Base-by-base conservation (phyloP, 1,284 basidiomycete genomes). In the Cryptococcus wingfieldii region DNA sequence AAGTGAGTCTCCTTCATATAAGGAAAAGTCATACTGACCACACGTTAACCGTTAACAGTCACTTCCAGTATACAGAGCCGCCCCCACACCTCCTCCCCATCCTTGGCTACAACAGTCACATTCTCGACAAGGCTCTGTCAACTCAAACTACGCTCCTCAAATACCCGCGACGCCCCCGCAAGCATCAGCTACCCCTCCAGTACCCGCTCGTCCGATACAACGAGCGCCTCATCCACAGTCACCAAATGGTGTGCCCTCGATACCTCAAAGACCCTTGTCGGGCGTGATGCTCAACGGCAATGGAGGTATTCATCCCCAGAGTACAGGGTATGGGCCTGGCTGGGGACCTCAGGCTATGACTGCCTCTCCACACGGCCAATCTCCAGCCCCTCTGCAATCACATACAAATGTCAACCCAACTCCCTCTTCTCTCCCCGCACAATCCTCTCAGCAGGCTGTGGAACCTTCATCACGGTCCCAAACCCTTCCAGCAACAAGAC, bases 31-130 rank as follows among this genome's bases (percentile, higher is more conserved):
- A 6, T 6, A 38, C 23, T 47, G 23, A 37, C 18, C 47, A n/a
- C 7, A 19, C 10, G 42, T 37, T 4, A 41, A 7, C 25, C 10
- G 42, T 37, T 4, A 41, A 7, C 25, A 70, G 62, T 31, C 39
- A 13, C 58, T 72, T 16, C 72, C 70, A 0, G 63, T 65, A 43
- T 74, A 72, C 45, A 54, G 62, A 13, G 47, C 67, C 12, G 60
- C 66, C 0, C 69, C 66, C 2, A 67, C 59, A 12, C 69, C 69
- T 4, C 65, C 70, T 4, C 63, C 61, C n/a, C 60, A 63, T 48
- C 56, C 59, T 5, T 53, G 52, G 39, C 54, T 50, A 10, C 64
- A 58, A 16, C 59, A 55, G 38, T 43, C 50, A 5, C 58, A 56
- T 45, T 54, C 54, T 10, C 61, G 62, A 5, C 62, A 66, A 38